Evolutionary conservation across 139 green algal species (phyloP), one percentile per base, ranked within the genome.

Genomic region (Closterium sp.): DNA sequence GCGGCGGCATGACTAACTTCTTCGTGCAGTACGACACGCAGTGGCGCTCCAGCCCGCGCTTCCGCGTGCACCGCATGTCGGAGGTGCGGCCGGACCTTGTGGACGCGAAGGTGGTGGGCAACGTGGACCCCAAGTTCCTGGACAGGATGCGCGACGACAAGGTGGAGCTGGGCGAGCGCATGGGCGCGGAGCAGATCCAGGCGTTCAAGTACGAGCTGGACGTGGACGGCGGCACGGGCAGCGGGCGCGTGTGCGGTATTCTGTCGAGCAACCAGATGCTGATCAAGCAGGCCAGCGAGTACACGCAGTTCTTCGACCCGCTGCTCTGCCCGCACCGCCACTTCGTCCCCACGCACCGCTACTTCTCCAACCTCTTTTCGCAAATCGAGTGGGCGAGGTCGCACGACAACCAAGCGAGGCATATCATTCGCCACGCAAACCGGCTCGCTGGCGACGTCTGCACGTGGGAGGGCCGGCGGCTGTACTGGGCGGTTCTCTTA

Each of bases 401-500:
- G 33, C 16, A 92, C 84, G 89, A 92, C 25, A 4, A 69, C 23
- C 2, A 92, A 32, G 81, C 64, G 3, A 30, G 38, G 8, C n/a
- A 76, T 23, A 90, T 92, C 19, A 31, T 92, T 84, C 25, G 16
- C 23, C 84, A 92, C 25, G 89, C 89, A 12, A 89, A 89, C 32
- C 32, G 90, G 4, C 28, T 88, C 28, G 76, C 89, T 34, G 23
- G 33, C 12, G 21, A 89, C 31, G 89, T 32, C 28, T 91, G 89
- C 69, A 91, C 89, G n/a, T 91, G 89, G 89, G 64, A 90, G 23
- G 89, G 89, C 31, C 64, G 89, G 6, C 34, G 38, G 34, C 69
- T 91, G 23, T 91, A 91, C 89, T 91, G 89, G 89, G 89, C 89
- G 6, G 90, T 91, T 28, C 34, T 87, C 33, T n/a, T 91, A 8